phyloP scores from a whole-genome alignment of 495 filamentous ascomycete genomes.

The Penicillium psychrofluorescens region DNA sequence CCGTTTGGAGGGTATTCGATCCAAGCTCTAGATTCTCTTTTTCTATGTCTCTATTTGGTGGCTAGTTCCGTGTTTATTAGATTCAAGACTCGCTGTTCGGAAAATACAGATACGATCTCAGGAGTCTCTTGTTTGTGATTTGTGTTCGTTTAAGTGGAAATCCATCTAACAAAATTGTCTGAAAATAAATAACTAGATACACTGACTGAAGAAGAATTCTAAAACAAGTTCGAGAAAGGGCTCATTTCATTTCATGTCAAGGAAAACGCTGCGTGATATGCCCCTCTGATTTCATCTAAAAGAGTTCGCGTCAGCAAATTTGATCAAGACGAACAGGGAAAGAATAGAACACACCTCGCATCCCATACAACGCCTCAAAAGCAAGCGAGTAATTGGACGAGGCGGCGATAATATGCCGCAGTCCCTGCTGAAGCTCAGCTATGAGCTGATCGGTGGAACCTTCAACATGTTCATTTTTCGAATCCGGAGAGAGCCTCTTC shows the following conservation, averaged over 20 bases:
- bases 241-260: slow-evolving; percentile 19
- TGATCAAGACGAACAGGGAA: background rate
- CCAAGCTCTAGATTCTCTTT: slow-evolving; percentile 52
- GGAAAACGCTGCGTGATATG: slow-evolving; percentile 39
- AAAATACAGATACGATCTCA: too few relatives aligned
- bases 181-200: background rate
- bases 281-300: slow-evolving; percentile 38
- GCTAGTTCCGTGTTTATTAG: background rate
- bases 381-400: slow-evolving; percentile 50
- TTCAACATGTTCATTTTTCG: slow-evolving; percentile 19
- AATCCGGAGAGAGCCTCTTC: slow-evolving; percentile 37
- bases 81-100: background rate
- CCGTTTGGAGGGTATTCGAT: slow-evolving; percentile 83
- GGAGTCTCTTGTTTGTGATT: too few relatives aligned
- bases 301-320: slow-evolving; percentile 2
- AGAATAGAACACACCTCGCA: slow-evolving; percentile 44
- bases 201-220: slow-evolving; percentile 2
- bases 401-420: slow-evolving; percentile 42
- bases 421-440: slow-evolving; percentile 46
- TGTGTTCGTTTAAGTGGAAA: too few relatives aligned
- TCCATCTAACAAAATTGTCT: background rate
- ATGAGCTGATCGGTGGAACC: slow-evolving; percentile 35
- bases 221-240: slow-evolving; percentile 1
- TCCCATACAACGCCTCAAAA: slow-evolving; percentile 54
- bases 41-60: background rate